Evolutionary conservation across 768 basidiomycete genomes (phyloP).

Genomic region (Suillus weaverae): DNA sequence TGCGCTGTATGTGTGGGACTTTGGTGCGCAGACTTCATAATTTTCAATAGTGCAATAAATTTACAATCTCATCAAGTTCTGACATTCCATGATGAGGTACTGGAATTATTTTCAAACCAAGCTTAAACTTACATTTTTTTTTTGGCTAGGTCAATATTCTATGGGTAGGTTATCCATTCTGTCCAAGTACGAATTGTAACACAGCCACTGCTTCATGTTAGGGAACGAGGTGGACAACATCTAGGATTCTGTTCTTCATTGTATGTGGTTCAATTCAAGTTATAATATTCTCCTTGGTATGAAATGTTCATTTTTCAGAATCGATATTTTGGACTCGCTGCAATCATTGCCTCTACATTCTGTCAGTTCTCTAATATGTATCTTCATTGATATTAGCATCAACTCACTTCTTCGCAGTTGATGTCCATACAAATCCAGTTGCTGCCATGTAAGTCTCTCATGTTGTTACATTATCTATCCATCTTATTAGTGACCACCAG

Average conservation of each 20-base stretch:
- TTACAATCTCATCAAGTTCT: not conserved
- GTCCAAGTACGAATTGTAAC: not conserved
- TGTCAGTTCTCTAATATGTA: not conserved
- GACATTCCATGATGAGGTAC: conserved; percentile 5
- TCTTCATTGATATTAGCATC: not conserved
- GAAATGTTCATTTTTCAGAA: not conserved
- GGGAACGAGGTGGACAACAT: not conserved
- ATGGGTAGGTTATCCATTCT: conserved; percentile 7
- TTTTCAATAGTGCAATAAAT: not conserved
- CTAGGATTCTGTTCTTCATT: conserved; percentile 6
- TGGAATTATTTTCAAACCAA: not conserved
- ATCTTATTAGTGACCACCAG: not conserved
- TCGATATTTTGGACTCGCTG: conserved; percentile 4
- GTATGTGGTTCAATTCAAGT: not conserved
- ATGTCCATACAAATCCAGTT: not conserved
- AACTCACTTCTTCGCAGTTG: not conserved
- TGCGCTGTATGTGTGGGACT: conserved; percentile 1
- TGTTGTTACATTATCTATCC: not conserved
- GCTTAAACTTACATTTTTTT: not conserved
- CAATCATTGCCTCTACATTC: not conserved
- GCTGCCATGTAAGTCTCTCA: not conserved
- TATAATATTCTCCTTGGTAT: not conserved
- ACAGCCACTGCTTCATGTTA: not conserved
- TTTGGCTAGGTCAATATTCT: not conserved
- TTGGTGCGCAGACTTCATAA: not conserved